Percentiles rank a stretch among this genome's conserved stretches.
Conservation (phyloP, 169 alveolate species). For the Plasmodium adleri region DNA sequence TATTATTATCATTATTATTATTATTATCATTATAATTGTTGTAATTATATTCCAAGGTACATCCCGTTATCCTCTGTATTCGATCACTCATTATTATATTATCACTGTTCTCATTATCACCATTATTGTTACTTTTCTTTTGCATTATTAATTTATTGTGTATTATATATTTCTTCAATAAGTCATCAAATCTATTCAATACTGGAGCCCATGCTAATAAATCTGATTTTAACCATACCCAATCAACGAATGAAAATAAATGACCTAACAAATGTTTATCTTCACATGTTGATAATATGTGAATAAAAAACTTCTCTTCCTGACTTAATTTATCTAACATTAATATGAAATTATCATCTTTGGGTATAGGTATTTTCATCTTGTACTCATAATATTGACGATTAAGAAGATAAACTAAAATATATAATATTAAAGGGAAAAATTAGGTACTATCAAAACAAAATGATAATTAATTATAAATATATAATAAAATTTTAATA, state of each 20-base stretch:
- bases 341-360: constrained; percentile 85
- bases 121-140: constrained; percentile 47
- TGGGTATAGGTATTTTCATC: constrained; percentile 87
- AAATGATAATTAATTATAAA: neutral
- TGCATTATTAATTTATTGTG: constrained; percentile 63
- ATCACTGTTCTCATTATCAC: neutral
- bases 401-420: neutral
- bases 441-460: neutral
- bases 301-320: constrained; percentile 82
- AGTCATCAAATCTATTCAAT: constrained; percentile 84
- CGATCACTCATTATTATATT: no score
- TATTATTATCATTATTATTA: neutral
- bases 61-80: no score
- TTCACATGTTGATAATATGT: constrained; percentile 79
- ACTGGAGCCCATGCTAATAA: constrained; percentile 88
- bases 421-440: neutral
- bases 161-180: constrained; percentile 76
- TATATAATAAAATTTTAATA: neutral
- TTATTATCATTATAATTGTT: no score
- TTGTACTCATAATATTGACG: constrained; percentile 34
- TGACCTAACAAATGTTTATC: constrained; percentile 77
- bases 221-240: constrained; percentile 88
- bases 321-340: constrained; percentile 82
- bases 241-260: constrained; percentile 83
- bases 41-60: no score